Evolutionary conservation across 306 rosid genomes (phyloP).

Genomic region (Alnus glutinosa): DNA sequence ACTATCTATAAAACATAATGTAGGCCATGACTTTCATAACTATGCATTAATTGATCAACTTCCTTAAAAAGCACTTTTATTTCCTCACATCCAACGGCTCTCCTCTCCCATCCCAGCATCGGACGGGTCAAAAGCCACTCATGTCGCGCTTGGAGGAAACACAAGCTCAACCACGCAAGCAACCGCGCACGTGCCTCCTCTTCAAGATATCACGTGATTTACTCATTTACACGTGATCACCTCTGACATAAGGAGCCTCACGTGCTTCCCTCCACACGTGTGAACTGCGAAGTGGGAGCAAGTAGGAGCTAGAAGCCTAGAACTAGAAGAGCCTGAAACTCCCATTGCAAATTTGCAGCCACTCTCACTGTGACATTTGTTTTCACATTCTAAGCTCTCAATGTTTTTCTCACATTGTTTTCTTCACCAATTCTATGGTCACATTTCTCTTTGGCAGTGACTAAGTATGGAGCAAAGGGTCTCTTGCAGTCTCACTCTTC

Average conservation of each 20-base stretch:
- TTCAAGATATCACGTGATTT: constrained; percentile 20
- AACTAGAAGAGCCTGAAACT: not conserved
- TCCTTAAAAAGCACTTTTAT: not conserved
- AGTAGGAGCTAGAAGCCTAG: constrained; percentile 10
- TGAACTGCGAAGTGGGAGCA: not conserved
- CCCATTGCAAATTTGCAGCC: not conserved
- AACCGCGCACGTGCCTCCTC: constrained; percentile 41
- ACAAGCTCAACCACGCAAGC: constrained; percentile 11
- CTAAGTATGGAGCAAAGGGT: constrained; percentile 36
- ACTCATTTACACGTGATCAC: constrained; percentile 46
- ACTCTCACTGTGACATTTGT: constrained; percentile 3
- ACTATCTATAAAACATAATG: too few relatives aligned
- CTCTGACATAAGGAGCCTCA: constrained; percentile 27
- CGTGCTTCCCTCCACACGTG: constrained; percentile 31
- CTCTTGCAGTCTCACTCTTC: constrained; percentile 30
- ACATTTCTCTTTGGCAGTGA: constrained; percentile 16
- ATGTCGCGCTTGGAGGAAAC: constrained; percentile 1
- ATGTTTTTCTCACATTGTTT: not conserved
- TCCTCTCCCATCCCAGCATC: not conserved
- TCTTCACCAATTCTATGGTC: constrained; percentile 20
- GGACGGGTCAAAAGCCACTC: constrained; percentile 10
- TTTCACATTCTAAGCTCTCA: not conserved
- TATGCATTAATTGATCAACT: not conserved
- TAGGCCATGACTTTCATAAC: too few relatives aligned
- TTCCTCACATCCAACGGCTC: constrained; percentile 1